Evolutionary conservation across 2,329 filamentous ascomycete species (phyloP), one percentile per base, ranked within the genome.

Genomic region (Neonectria neomacrospora): DNA sequence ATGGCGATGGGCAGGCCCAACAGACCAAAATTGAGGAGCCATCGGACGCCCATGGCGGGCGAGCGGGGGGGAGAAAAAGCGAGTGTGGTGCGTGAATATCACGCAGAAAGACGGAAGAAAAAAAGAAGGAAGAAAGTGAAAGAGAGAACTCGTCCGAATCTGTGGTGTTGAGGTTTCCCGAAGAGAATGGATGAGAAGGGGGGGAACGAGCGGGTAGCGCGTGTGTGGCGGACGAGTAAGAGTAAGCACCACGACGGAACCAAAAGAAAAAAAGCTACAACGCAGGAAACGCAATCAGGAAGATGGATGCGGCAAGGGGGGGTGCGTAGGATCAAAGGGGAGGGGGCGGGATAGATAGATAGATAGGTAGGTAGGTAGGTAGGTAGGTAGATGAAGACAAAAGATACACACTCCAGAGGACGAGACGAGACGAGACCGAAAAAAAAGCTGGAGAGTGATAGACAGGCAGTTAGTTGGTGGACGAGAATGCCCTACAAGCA

Each of bases 11-110:
- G 85, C 63, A 86, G 74, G 66, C 80, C 80, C 64, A 86, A 68
- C 53, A 87, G 79, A 69, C 77, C 77, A 56, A 82, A 78, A 75
- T 84, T 86, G 74, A 86, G 78, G 61, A 86, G 71, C 73, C 82
- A 81, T 66, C 76, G 72, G 58, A 80, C 66, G 39, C 65, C 67
- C 80, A 82, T 82, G 68, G 67, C 67, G 65, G 54, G 20, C 51
- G 32, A 11, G 45, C 12, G 30, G 20, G 32, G 26, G 23, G 4
- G 16, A 10, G 20, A 9, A 50, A 32, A 50, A 50, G 30, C 47
- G 20, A 28, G 54, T 11, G 34, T 44, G 8, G 30, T 34, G 41
- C 37, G 6, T 41, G 30, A 16, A 9, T n/a, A n/a, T n/a, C n/a
- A n/a, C n/a, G n/a, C n/a, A 51, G 44, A 22, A 26, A 26, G 3